Evolutionary conservation across 2,329 filamentous ascomycete species (phyloP).

Genomic region (Biscogniauxia sp.): DNA sequence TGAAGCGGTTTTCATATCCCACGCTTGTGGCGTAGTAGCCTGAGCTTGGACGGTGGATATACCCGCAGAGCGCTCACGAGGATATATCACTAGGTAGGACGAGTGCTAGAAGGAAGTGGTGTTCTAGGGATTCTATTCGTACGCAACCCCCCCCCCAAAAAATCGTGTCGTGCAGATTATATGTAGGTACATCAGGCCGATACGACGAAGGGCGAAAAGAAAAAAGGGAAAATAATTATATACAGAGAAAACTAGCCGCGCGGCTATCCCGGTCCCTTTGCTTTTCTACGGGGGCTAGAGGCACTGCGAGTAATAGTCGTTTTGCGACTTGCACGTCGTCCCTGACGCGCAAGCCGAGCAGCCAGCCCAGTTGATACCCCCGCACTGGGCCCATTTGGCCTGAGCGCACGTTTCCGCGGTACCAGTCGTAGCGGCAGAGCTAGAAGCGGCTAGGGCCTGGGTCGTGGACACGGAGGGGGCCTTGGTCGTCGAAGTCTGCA

Average conservation of each 20-base stretch:
- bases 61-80: too few species aligned
- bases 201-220: not conserved
- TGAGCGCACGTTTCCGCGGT: conserved; percentile 19
- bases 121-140: too few species aligned
- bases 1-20: too few species aligned
- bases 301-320: conserved; percentile 37
- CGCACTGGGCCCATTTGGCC: conserved; percentile 36
- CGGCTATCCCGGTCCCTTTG: too few species aligned
- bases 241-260: not conserved
- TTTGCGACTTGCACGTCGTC: conserved; percentile 31
- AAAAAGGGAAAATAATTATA: not conserved
- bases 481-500: conserved; percentile 10
- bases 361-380: conserved; percentile 35
- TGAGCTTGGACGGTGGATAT: too few species aligned
- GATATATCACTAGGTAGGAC: too few species aligned
- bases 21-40: too few species aligned
- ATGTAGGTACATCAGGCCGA: not conserved
- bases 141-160: not conserved
- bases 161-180: not conserved
- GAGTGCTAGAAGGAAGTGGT: too few species aligned
- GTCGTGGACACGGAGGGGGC: not conserved
- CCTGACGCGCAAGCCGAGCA: conserved; percentile 34
- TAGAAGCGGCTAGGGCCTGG: not conserved
- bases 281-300: conserved; percentile 16
- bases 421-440: conserved; percentile 10